Evolutionary conservation across 257 asterid species (phyloP).

Genomic region (Solanum gracilifrons): DNA sequence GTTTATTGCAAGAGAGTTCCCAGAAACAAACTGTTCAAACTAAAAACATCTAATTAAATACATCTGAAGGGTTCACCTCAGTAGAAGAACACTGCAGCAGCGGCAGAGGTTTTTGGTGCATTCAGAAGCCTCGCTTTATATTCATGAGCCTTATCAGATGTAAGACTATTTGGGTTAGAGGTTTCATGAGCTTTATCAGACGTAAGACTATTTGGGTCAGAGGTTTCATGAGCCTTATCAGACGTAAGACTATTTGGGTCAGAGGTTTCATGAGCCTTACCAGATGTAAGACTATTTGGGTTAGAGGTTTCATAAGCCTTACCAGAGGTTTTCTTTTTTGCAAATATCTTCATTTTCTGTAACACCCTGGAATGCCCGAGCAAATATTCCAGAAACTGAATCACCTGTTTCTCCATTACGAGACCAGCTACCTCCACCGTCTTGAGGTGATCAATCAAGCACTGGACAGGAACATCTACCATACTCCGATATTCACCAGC

Average conservation of each 20-base stretch:
- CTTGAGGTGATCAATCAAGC: background rate
- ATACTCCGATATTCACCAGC: background rate
- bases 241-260: background rate
- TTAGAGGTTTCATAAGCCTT: background rate
- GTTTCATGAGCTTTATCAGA: background rate
- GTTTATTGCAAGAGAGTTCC: background rate
- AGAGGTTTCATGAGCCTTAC: background rate
- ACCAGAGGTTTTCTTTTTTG: background rate
- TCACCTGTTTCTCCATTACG: background rate
- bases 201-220: background rate
- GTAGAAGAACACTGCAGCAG: background rate
- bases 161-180: background rate
- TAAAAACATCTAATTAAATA: background rate
- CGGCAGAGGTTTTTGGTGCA: background rate
- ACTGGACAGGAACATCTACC: background rate
- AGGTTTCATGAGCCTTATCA: background rate
- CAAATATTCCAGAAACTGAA: background rate
- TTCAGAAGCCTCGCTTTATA: background rate
- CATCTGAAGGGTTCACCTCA: background rate
- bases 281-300: background rate
- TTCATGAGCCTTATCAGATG: background rate
- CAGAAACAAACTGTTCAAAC: background rate
- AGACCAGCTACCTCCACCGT: background rate
- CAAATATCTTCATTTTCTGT: background rate
- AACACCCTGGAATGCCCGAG: background rate